These are phyloP conservation scores for Eutypella sp. DNA, from an alignment of 2,329 filamentous ascomycete genomes.

Conservation along the genomic window DNA sequence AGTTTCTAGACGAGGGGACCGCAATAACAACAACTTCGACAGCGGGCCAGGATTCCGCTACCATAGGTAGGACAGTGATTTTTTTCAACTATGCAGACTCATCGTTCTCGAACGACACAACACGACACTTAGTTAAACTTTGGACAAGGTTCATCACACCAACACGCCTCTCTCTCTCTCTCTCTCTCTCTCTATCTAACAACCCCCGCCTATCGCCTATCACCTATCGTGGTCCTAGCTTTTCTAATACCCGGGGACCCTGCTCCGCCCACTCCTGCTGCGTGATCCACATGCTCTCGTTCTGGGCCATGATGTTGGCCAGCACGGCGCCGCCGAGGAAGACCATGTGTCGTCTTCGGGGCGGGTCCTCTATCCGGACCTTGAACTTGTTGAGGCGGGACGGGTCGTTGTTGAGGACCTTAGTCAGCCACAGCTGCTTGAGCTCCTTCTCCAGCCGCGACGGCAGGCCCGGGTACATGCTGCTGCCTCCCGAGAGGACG, in stretches of 20 bases:
- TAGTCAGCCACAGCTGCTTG: slow-evolving; percentile 96
- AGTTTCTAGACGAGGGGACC: too few species aligned
- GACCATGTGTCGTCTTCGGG: slow-evolving; percentile 96
- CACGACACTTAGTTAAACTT: too few species aligned
- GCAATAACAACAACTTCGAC: too few species aligned
- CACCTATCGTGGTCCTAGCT: slow-evolving; percentile 78
- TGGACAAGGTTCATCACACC: not conserved
- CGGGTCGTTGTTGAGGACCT: slow-evolving; percentile 83
- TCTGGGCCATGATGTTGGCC: slow-evolving; percentile 98
- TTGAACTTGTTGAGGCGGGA: slow-evolving; percentile 98
- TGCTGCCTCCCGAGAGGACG: slow-evolving; percentile 91
- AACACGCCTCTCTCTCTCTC: not conserved
- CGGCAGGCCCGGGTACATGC: slow-evolving; percentile 97
- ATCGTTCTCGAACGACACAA: too few species aligned
- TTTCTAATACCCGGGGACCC: slow-evolving; percentile 77
- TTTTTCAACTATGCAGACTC: not conserved
- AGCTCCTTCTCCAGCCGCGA: slow-evolving; percentile 96
- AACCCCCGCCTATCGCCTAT: not conserved
- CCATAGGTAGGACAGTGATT: too few species aligned
- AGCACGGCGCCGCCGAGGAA: slow-evolving; percentile 95
- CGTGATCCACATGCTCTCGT: slow-evolving; percentile 98
- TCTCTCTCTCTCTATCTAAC: not conserved
- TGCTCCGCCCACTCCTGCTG: slow-evolving; percentile 97
- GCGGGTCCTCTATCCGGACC: slow-evolving; percentile 97
- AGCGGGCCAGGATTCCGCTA: too few species aligned